Base-by-base conservation (phyloP, 495 filamentous ascomycete species). In the Xylaria intraflava region DNA sequence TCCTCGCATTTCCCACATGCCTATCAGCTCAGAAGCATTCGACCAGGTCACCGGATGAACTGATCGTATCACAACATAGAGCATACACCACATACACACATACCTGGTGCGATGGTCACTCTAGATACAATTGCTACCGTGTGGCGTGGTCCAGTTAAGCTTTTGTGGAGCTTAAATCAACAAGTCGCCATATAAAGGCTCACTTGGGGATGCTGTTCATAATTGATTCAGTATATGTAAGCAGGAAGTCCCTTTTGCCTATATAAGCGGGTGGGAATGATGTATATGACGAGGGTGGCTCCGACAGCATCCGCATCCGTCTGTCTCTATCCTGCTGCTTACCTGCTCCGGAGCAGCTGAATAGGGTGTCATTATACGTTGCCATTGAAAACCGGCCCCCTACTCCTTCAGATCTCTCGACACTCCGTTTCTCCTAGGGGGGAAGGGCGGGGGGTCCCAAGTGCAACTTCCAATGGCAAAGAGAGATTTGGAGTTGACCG, bases 161-260 rank as follows among this genome's bases (percentile, higher is more conserved):
- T 64, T 64, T 66, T 64, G 61, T 66, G 61, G 63, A 61, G 56
- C 58, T 56, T 45, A 30, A 55, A 49, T 54, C 47, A 59, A 36
- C 27, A 27, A 14, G 27, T 27, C 24, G 24, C 16, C 11, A 40
- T 27, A 22, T 19, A 24, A 1, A 20, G 17, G 26, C 10, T 38
- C 35, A 17, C 17, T 4, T 38, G 10, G 3, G 11, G 31, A 8
- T 11, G 35, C n/a, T 29, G 27, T 29, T 4, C n/a, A 3, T 33
- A 33, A 6, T 6, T 38, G n/a, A 17, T 38, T 4, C 35, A n/a
- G 35, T 38, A 11, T 14, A n/a, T 7, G 8, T n/a, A 19, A 19
- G 14, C 8, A 12, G 4, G 6, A 33, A 33, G 31, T 33, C 10
- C n/a, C n/a, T n/a, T n/a, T n/a, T n/a, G n/a, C n/a, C n/a, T n/a